Evolutionary conservation across 78 protist species (phyloP), one percentile per base, ranked within the genome.

Genomic region (Bodo saltans): DNA sequence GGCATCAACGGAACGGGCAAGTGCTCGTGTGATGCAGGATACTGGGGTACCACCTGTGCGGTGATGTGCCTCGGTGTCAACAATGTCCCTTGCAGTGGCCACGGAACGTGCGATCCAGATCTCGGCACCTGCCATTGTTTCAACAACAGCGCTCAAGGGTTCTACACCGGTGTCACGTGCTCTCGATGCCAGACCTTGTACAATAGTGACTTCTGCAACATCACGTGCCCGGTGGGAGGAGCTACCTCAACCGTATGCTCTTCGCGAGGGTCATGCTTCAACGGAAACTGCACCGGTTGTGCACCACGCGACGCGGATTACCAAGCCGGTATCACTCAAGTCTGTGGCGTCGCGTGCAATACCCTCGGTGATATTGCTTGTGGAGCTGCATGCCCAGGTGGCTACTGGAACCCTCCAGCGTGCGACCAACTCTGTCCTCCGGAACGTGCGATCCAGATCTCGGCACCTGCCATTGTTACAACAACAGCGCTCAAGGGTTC

Each of bases 401-500:
- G n/a, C n/a, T n/a, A n/a, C n/a, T n/a, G n/a, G n/a, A n/a, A n/a
- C n/a, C n/a, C n/a, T n/a, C n/a, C n/a, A n/a, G n/a, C n/a, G n/a
- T n/a, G n/a, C n/a, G n/a, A n/a, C n/a, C n/a, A n/a, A n/a, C n/a
- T n/a, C n/a, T n/a, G n/a, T n/a, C n/a, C n/a, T n/a, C n/a, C 34
- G 79, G 79, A 8, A 32, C 34, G 52, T 74, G 79, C 60, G 34
- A 23, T 42, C 25, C 8, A 12, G 79, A 74, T 32, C 34, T 27
- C 23, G 79, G 52, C n/a, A 70, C 73, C 25, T 70, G 73, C 73
- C 35, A 42, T 4, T 53, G 42, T 72, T 32, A 68, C 84, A 52
- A 42, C 72, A 30, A 42, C 32, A 68, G 37, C 80, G 12, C 1
- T 3, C 53, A 74, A 32, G 68, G 42, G 72, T 26, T 1, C 30